phyloP scores from a whole-genome alignment of 2,329 filamentous ascomycete species.

The Calycina marina region DNA sequence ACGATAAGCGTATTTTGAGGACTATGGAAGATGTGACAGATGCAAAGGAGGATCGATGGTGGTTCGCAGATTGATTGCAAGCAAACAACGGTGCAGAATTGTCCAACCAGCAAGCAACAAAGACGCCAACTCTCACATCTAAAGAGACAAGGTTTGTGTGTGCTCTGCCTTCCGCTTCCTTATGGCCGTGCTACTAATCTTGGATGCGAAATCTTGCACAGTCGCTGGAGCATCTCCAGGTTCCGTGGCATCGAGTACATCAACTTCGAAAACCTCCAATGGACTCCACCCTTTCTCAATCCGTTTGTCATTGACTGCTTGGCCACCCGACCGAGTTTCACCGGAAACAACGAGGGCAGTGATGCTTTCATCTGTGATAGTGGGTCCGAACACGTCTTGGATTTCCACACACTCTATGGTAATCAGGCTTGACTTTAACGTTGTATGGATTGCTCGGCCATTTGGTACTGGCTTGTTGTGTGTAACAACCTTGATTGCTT shows the following conservation, averaged over 20 bases:
- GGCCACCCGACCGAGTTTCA: slow-evolving; percentile 73
- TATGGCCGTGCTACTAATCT: slow-evolving; percentile 88
- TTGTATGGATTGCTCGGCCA: slow-evolving; percentile 37
- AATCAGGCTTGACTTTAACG: slow-evolving; percentile 44
- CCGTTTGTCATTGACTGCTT: slow-evolving; percentile 75
- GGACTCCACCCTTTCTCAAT: slow-evolving; percentile 58
- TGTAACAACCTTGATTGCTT: slow-evolving; percentile 20
- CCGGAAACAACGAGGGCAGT: slow-evolving; percentile 73
- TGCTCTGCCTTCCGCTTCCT: slow-evolving; percentile 31
- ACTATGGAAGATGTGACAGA: too few species aligned
- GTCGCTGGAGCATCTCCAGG: slow-evolving; percentile 28
- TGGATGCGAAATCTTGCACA: slow-evolving; percentile 55
- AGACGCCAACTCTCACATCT: not conserved
- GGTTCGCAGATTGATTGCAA: too few species aligned
- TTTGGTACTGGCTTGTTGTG: slow-evolving; percentile 22
- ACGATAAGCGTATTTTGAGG: too few species aligned
- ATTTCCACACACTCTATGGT: slow-evolving; percentile 71
- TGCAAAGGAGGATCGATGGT: too few species aligned
- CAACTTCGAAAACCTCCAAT: slow-evolving; percentile 75
- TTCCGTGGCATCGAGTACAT: slow-evolving; percentile 62
- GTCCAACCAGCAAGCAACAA: too few species aligned
- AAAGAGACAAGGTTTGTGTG: slow-evolving; percentile 10
- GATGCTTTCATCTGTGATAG: slow-evolving; percentile 66
- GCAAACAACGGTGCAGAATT: too few species aligned
- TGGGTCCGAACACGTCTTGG: slow-evolving; percentile 79